Base-by-base conservation (phyloP, 805 yeast genomes). In the Nakazawaea holstii region DNA sequence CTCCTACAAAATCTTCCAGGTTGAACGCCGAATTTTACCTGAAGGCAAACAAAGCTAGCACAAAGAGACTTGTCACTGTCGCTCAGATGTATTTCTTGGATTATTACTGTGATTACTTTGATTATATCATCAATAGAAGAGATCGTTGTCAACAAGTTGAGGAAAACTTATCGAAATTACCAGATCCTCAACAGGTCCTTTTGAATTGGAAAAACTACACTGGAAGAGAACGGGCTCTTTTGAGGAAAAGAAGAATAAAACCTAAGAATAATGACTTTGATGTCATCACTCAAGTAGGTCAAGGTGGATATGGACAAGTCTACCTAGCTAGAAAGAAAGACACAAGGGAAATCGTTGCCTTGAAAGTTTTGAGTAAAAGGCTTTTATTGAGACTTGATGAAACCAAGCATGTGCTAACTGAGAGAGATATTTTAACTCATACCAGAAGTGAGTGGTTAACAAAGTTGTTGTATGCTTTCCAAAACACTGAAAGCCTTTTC, bases 291-390 rank as follows among this genome's bases (percentile, higher is more conserved):
- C 99, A 94, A 69, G 97, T 94, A 30, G 99, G 99, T 11, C 99
- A 94, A 70, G 99, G 99, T 60, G 99, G 99, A 3, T 94, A 94
- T 61, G 99, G 99, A 24, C 97, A 94, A 67, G 99, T 94, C n/a
- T 94, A 88, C 59, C 70, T 94, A 52, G 97, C 99, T 1, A 79
- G 91, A 55, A 94, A 94, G 72, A 84, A 82, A 55, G 99, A 94
- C 60, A 90, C 98, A 1, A 80, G 83, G 53, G 99, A 94, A 66
- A 85, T 94, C 41, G 92, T 97, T 67, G 99, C 99, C 2, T 73
- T 94, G 57, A 94, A 94, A 64, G 87, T 94, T 11, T 74, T 94
- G 60, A 91, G 89, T 64, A 94, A 94, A 65, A 84, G 84, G 58
- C 73, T 91, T 57, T 73, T 92, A 54, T 82, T 87, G 51, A 91